Percentiles rank a stretch among this genome's conserved stretches.
phyloP scores from a whole-genome alignment of 805 yeast species.

The Hanseniaspora taiwanica region DNA sequence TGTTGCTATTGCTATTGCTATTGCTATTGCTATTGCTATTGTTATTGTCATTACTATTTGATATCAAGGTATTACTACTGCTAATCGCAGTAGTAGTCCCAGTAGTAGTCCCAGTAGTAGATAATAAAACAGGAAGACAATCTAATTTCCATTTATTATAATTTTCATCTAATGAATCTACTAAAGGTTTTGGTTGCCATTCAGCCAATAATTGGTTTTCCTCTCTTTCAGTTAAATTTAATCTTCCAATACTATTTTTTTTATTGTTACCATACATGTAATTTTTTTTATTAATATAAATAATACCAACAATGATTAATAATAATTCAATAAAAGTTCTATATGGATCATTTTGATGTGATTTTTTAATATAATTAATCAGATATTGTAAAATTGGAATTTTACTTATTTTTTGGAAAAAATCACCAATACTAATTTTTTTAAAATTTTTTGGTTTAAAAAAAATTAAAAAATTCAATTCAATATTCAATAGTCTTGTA shows the following conservation, averaged over 20 bases:
- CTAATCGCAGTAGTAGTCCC: no score
- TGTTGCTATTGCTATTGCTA: no score
- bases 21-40: no score
- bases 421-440: no score
- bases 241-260: constrained; percentile 39
- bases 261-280: constrained; percentile 61
- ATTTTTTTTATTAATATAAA: constrained; percentile 62
- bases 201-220: constrained; percentile 74
- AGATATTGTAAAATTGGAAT: constrained; percentile 14
- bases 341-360: constrained; percentile 88
- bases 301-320: constrained; percentile 66
- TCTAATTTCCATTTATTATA: constrained; percentile 38
- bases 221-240: constrained; percentile 42
- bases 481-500: not conserved
- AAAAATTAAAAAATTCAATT: no score
- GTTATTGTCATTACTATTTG: no score
- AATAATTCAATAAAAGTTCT: constrained; percentile 72
- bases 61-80: no score
- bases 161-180: constrained; percentile 29
- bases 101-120: no score
- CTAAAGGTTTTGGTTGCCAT: constrained; percentile 86
- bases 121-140: constrained; percentile 13
- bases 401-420: not conserved
- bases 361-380: constrained; percentile 62
- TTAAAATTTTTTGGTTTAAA: no score